Evolutionary conservation across 116 monocot species (phyloP).

Genomic region (Trichopus zeylanicus): DNA sequence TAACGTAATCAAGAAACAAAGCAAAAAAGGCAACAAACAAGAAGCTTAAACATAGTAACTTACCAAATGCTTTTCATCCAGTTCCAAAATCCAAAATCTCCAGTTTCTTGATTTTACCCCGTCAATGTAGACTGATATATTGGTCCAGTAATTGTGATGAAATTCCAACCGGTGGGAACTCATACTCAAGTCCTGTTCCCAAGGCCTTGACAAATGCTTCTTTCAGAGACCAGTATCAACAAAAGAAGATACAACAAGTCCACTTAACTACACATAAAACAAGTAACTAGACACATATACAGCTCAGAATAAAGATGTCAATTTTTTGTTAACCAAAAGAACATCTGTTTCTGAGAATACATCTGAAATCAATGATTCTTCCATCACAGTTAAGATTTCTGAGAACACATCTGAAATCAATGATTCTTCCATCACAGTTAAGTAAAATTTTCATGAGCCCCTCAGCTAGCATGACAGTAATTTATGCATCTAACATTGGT

Average conservation of each 20-base stretch:
- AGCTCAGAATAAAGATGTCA: too few species aligned
- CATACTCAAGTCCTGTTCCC: constrained; percentile 64
- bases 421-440: too few species aligned
- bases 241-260: neutral
- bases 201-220: constrained; percentile 83
- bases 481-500: too few species aligned
- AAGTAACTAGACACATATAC: too few species aligned
- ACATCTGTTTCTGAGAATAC: too few species aligned
- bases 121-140: constrained; percentile 65
- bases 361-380: too few species aligned
- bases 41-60: constrained; percentile 6
- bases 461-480: too few species aligned
- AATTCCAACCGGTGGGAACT: constrained; percentile 64
- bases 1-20: neutral
- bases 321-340: too few species aligned
- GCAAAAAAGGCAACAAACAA: neutral
- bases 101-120: constrained; percentile 52
- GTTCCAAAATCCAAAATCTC: constrained; percentile 48
- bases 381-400: too few species aligned
- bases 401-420: too few species aligned
- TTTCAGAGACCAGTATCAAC: constrained; percentile 86
- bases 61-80: constrained; percentile 62
- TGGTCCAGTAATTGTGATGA: constrained; percentile 46
- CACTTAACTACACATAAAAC: neutral
- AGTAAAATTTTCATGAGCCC: too few species aligned